These are phyloP conservation scores for Colletotrichum cordylinicola DNA, from an alignment of 2,329 filamentous ascomycete genomes.

Conservation along the genomic window DNA sequence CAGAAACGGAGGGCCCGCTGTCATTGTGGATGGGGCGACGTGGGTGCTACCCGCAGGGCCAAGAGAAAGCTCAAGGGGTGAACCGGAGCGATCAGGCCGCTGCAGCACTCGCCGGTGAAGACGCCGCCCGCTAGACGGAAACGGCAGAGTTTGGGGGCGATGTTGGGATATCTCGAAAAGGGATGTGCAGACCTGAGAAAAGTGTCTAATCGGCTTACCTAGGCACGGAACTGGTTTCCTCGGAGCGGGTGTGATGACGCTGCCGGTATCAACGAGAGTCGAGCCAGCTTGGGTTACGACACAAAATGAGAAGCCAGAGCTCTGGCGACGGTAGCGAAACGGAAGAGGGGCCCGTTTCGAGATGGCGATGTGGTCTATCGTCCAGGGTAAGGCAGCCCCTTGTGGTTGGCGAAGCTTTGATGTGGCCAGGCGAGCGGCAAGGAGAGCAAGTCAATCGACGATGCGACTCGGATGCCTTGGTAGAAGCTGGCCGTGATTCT, in stretches of 20 bases:
- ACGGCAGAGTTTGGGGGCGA: neutral
- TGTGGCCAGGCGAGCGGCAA: neutral
- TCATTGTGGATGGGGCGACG: neutral
- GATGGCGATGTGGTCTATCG: neutral
- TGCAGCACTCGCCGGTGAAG: neutral
- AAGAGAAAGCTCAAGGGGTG: neutral
- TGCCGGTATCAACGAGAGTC: neutral
- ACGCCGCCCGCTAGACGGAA: neutral
- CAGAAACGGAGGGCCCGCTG: constrained; percentile 7
- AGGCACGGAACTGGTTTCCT: neutral
- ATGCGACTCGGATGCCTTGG: neutral
- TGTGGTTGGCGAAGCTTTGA: neutral
- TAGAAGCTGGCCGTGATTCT: neutral
- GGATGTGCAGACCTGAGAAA: neutral
- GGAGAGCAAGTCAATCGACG: neutral
- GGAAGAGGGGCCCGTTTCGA: neutral
- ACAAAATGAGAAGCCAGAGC: neutral
- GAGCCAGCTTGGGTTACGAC: neutral
- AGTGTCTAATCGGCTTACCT: constrained; percentile 3
- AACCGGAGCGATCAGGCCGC: neutral
- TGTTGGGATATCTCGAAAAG: neutral
- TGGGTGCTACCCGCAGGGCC: neutral
- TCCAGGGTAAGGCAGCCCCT: neutral
- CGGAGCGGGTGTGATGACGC: neutral
- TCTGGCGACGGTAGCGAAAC: neutral